Evolutionary conservation across 83 land plant species (phyloP).

Genomic region (Thuja plicata): DNA sequence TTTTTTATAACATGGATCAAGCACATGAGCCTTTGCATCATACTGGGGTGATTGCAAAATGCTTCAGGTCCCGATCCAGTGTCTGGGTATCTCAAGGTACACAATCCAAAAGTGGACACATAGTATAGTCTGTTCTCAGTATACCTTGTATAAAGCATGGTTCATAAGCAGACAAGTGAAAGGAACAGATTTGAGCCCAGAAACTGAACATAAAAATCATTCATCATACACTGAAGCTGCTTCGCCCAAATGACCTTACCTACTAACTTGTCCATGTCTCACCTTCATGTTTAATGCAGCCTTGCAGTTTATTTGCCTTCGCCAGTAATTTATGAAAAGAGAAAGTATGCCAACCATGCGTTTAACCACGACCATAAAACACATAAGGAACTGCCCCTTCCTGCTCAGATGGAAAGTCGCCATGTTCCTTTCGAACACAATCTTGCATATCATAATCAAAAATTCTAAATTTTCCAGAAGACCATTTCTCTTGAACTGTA

Average conservation of each 20-base stretch:
- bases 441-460: not conserved
- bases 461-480: not conserved
- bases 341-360: not conserved
- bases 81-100: not conserved
- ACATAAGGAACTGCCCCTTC: not conserved
- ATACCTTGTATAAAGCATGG: not conserved
- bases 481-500: not conserved
- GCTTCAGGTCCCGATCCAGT: not conserved
- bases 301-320: not conserved
- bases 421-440: not conserved
- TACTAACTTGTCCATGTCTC: not conserved
- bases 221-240: not conserved
- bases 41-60: not conserved
- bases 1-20: not conserved
- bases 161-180: not conserved
- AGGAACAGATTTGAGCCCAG: not conserved
- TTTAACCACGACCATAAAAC: conserved; percentile 2
- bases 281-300: not conserved
- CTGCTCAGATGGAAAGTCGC: not conserved
- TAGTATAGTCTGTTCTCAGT: not conserved
- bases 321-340: not conserved
- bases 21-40: not conserved
- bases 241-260: not conserved
- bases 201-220: not conserved
- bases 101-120: not conserved